Conservation (phyloP, 345 rosid species). For the Melaleuca alternifolia region DNA sequence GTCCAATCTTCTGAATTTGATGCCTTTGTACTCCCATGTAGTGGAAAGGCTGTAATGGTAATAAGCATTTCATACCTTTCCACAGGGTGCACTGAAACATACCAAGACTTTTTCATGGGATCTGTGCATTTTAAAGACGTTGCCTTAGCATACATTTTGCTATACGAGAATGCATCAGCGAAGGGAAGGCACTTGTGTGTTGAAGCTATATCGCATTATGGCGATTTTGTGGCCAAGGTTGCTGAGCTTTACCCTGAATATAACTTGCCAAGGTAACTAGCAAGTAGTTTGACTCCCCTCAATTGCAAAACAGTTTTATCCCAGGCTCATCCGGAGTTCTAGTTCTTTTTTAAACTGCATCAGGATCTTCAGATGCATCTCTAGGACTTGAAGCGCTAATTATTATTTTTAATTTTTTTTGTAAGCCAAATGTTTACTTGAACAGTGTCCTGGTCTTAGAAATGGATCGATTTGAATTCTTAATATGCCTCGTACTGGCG, state of each 20-base stretch:
- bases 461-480: background rate
- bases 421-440: background rate
- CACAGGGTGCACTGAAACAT: constrained; percentile 80
- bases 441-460: background rate
- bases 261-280: constrained; percentile 52
- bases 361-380: background rate
- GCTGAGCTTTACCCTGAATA: constrained; percentile 92
- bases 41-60: background rate
- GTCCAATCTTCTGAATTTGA: background rate
- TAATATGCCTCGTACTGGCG: background rate
- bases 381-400: background rate
- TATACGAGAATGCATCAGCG: constrained; percentile 71
- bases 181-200: constrained; percentile 82
- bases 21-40: background rate
- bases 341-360: background rate
- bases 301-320: background rate
- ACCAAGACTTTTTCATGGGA: constrained; percentile 74
- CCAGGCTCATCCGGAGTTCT: background rate
- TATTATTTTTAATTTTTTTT: background rate
- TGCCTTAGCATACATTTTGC: constrained; percentile 77
- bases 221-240: constrained; percentile 80
- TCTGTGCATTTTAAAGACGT: constrained; percentile 87
- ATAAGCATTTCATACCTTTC: background rate
- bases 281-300: background rate
- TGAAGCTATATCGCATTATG: constrained; percentile 83